phyloP scores from a whole-genome alignment of 768 basidiomycete genomes.

The Suillus luteus region DNA sequence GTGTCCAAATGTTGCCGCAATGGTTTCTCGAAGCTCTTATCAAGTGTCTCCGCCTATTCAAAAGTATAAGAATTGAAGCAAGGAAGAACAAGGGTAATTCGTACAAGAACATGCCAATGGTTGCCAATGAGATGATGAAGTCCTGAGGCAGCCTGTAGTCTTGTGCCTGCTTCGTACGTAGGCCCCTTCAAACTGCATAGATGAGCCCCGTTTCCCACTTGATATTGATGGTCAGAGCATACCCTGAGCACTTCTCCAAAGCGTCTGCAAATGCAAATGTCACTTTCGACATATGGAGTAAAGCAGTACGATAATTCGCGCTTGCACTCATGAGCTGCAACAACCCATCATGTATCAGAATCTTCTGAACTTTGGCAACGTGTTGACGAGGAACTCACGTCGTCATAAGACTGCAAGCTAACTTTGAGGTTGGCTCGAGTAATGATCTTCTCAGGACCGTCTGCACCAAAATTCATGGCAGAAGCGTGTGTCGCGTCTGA shows the following conservation, averaged over 20 bases:
- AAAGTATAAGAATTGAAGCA: slow-evolving; percentile 11
- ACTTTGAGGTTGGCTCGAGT: slow-evolving; percentile 76
- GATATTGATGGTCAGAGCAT: slow-evolving; percentile 28
- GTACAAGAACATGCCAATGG: slow-evolving; percentile 88
- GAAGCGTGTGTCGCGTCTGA: slow-evolving; percentile 81
- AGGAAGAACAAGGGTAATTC: slow-evolving; percentile 30
- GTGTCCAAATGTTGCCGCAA: slow-evolving; percentile 81
- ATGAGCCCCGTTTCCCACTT: slow-evolving; percentile 1
- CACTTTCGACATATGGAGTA: slow-evolving; percentile 79
- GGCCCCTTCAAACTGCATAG: slow-evolving; percentile 70
- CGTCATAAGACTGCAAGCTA: slow-evolving; percentile 79
- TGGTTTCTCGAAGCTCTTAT: slow-evolving; percentile 88
- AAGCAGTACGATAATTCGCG: slow-evolving; percentile 77
- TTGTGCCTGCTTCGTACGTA: slow-evolving; percentile 75
- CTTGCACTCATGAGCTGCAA: slow-evolving; percentile 73
- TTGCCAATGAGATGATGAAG: slow-evolving; percentile 91
- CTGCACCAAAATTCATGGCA: slow-evolving; percentile 70
- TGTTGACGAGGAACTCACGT: slow-evolving; percentile 48
- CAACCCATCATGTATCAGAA: slow-evolving; percentile 23
- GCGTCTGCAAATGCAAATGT: slow-evolving; percentile 87
- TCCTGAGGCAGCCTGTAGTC: slow-evolving; percentile 84
- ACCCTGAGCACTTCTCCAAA: slow-evolving; percentile 84
- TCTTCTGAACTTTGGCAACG: background rate
- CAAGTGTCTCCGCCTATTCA: slow-evolving; percentile 76
- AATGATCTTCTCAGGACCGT: slow-evolving; percentile 81